phyloP scores from a whole-genome alignment of 345 rosid genomes.

The Excoecaria agallocha region DNA sequence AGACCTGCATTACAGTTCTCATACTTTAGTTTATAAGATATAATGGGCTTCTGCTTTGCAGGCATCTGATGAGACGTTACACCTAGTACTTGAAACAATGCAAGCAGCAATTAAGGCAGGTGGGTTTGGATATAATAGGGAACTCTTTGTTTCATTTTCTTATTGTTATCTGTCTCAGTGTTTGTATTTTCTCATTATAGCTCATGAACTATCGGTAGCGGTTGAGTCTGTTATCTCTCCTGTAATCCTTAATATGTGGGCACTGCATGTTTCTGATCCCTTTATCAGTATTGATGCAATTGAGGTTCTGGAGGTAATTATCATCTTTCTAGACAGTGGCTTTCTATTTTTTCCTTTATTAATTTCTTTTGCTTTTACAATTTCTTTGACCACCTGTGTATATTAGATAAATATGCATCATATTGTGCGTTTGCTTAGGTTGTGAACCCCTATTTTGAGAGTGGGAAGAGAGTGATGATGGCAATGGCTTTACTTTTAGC shows the following conservation, averaged over 20 bases:
- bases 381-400: background rate
- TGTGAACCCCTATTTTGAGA: background rate
- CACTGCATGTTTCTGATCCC: slow-evolving; percentile 78
- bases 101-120: slow-evolving; percentile 80
- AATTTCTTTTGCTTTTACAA: background rate
- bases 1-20: slow-evolving; percentile 8
- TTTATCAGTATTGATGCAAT: slow-evolving; percentile 75
- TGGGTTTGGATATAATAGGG: slow-evolving; percentile 27
- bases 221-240: slow-evolving; percentile 78
- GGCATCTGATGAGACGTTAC: slow-evolving; percentile 91
- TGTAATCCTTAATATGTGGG: slow-evolving; percentile 77
- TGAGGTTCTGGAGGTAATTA: slow-evolving; percentile 86
- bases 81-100: slow-evolving; percentile 83
- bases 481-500: background rate
- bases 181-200: slow-evolving; percentile 37
- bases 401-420: background rate
- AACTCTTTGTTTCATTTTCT: slow-evolving; percentile 2
- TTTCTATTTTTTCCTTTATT: background rate
- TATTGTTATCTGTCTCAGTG: slow-evolving; percentile 7
- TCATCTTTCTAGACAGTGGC: background rate
- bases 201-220: slow-evolving; percentile 53
- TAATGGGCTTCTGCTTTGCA: slow-evolving; percentile 33
- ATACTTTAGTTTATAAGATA: slow-evolving; percentile 17
- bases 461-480: background rate
- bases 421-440: background rate